phyloP scores from a whole-genome alignment of 129 eudicot genomes.

The Flaveria brownii region DNA sequence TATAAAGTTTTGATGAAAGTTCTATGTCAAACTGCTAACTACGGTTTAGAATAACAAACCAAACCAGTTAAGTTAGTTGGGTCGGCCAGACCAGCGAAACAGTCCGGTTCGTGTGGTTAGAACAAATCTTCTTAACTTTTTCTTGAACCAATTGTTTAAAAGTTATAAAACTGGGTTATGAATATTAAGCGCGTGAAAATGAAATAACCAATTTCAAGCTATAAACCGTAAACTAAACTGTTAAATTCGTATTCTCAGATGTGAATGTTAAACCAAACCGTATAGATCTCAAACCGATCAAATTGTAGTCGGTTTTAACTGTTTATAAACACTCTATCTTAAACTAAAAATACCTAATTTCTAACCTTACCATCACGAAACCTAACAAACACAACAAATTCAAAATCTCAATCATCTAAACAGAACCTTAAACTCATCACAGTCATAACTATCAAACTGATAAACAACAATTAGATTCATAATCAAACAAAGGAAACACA shows the following conservation, averaged over 20 bases:
- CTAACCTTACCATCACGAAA: not conserved
- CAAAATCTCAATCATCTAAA: not conserved
- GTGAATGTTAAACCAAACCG: too few relatives aligned
- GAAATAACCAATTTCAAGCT: too few relatives aligned
- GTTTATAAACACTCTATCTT: not conserved
- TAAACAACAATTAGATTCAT: slow-evolving; percentile 20
- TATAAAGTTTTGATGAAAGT: not conserved
- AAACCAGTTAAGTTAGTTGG: not conserved
- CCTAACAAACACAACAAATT: slow-evolving; percentile 16
- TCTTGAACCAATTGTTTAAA: too few relatives aligned
- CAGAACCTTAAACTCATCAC: not conserved
- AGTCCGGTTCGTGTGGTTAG: not conserved
- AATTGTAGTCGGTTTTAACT: too few relatives aligned
- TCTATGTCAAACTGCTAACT: too few relatives aligned
- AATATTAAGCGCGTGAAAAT: too few relatives aligned
- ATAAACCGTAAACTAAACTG: too few relatives aligned
- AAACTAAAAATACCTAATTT: slow-evolving; percentile 19
- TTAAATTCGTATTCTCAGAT: too few relatives aligned
- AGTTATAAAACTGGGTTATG: too few relatives aligned
- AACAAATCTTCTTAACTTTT: not conserved
- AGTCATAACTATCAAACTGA: slow-evolving; percentile 18
- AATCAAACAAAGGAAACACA: slow-evolving; percentile 24
- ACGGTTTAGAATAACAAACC: too few relatives aligned
- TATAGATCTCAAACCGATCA: too few relatives aligned
- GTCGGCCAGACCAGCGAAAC: not conserved